Evolutionary conservation across 768 basidiomycete genomes (phyloP).

Genomic region (Leccinum imitatum): DNA sequence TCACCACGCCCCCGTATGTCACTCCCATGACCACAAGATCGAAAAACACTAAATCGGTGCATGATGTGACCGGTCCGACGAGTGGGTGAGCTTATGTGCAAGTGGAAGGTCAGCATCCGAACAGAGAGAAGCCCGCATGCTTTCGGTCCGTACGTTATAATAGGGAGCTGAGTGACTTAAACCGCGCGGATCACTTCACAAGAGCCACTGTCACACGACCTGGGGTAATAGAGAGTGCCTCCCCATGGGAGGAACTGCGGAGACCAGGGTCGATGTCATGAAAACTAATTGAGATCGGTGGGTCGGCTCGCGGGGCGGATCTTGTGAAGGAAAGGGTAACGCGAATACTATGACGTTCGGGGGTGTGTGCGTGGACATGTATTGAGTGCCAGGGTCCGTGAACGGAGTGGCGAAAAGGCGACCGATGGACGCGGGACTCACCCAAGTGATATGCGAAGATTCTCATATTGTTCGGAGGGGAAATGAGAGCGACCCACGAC

Average conservation of each 20-base stretch:
- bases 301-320: conserved; percentile 20
- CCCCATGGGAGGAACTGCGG: conserved; percentile 25
- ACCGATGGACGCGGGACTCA: conserved; percentile 8
- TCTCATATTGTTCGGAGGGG: conserved; percentile 15
- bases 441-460: conserved; percentile 14
- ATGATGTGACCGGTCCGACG: conserved; percentile 12
- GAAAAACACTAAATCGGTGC: background rate
- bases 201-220: conserved; percentile 27
- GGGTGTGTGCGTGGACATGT: background rate
- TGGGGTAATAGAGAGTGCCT: conserved; percentile 31
- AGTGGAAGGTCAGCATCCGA: conserved; percentile 4
- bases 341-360: conserved; percentile 18
- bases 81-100: background rate
- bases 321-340: conserved; percentile 25
- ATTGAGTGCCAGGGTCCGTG: conserved; percentile 9
- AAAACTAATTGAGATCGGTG: conserved; percentile 17
- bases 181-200: conserved; percentile 7
- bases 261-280: conserved; percentile 12
- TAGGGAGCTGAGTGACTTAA: background rate
- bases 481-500: conserved; percentile 4
- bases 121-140: conserved; percentile 6
- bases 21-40: conserved; percentile 3
- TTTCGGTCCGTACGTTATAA: conserved; percentile 8
- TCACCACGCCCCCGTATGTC: conserved; percentile 1
- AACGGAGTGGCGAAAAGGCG: conserved; percentile 18